A percentile compares a stretch with the other conserved stretches of the same genome.
These are phyloP conservation scores for Chernovozyma aurita DNA, from an alignment of 1,139 yeast genomes.

Conservation along the genomic window DNA sequence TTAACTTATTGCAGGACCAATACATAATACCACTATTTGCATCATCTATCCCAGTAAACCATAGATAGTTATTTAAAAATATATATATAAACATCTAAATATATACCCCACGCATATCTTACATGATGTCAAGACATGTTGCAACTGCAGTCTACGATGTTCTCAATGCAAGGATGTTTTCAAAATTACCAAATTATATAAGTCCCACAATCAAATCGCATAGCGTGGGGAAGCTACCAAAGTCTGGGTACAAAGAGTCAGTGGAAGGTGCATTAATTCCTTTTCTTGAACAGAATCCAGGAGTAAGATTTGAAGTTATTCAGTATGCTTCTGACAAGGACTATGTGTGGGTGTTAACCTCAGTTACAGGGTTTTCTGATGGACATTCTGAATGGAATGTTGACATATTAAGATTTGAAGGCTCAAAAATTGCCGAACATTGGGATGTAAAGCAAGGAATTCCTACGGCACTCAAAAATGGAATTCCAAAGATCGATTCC, in stretches of 20 bases:
- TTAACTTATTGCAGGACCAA: too few relatives aligned
- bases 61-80: too few relatives aligned
- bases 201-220: background rate
- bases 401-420: background rate
- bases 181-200: background rate
- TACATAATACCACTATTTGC: too few relatives aligned
- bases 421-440: background rate
- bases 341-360: background rate
- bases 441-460: background rate
- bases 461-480: too few relatives aligned
- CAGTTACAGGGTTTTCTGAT: background rate
- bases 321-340: background rate
- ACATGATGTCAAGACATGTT: background rate
- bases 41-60: too few relatives aligned
- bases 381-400: background rate
- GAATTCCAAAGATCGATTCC: too few relatives aligned
- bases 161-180: background rate
- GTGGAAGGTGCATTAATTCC: background rate
- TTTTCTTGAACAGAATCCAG: background rate
- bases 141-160: background rate
- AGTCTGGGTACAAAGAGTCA: background rate
- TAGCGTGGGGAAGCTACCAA: background rate
- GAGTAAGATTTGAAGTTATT: background rate
- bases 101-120: too few relatives aligned
- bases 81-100: too few relatives aligned